phyloP scores from a whole-genome alignment of 2,329 filamentous ascomycete species.

The Xylaria sp. region DNA sequence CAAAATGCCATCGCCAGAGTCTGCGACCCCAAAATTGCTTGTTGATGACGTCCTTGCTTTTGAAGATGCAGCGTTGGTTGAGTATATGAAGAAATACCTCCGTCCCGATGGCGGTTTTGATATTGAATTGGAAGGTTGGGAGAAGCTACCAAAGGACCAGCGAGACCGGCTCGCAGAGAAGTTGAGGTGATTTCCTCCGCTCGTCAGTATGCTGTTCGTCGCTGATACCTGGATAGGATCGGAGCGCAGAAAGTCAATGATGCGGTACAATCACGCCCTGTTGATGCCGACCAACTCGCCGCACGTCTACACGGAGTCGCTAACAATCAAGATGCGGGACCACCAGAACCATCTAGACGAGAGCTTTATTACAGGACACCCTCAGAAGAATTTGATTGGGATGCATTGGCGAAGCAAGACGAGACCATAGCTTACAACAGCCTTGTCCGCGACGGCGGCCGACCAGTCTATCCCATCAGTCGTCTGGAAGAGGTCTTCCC shows the following conservation, averaged over 20 bases:
- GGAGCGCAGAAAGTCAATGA: neutral
- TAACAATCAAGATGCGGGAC: neutral
- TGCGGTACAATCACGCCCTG: neutral
- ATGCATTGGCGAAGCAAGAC: neutral
- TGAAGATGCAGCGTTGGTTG: neutral
- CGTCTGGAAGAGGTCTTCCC: neutral
- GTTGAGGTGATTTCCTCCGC: neutral
- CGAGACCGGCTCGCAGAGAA: neutral
- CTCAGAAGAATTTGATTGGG: neutral
- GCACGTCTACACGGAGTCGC: neutral
- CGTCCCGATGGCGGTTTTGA: neutral
- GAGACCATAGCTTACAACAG: slow-evolving; percentile 1
- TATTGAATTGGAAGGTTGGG: neutral
- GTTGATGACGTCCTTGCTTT: neutral
- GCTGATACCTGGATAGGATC: neutral
- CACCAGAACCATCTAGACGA: neutral
- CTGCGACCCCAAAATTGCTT: no score
- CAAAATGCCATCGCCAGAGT: no score
- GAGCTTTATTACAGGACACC: neutral
- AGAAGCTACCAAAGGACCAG: neutral
- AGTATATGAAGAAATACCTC: neutral
- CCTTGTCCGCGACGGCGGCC: slow-evolving; percentile 1
- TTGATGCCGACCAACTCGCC: neutral
- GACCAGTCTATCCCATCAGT: neutral
- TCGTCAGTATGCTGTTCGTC: neutral